Evolutionary conservation across 345 rosid genomes (phyloP).

Genomic region (Lepidium didymum): DNA sequence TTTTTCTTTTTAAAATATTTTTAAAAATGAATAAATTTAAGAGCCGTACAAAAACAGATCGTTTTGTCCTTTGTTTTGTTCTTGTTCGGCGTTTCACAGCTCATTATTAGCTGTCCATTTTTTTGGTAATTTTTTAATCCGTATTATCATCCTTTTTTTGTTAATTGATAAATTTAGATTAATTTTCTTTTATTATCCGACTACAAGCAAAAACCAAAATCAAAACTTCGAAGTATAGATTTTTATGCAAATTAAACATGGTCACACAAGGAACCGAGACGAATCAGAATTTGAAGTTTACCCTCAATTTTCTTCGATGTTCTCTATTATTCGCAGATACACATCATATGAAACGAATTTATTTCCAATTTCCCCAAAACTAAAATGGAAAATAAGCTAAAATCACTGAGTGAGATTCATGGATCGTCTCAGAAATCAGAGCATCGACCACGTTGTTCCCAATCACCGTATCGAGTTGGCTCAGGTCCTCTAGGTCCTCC

Average conservation of each 20-base stretch:
- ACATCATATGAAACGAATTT: background rate
- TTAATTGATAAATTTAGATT: background rate
- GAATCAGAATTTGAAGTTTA: background rate
- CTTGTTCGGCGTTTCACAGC: conserved; percentile 23
- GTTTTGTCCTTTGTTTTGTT: conserved; percentile 11
- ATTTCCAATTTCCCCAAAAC: background rate
- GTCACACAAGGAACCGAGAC: background rate
- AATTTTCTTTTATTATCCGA: background rate
- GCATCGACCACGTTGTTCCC: conserved; percentile 94
- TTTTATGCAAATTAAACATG: background rate
- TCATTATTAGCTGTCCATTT: conserved; percentile 19
- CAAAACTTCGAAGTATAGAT: background rate
- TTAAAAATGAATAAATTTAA: background rate
- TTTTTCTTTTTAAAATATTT: background rate
- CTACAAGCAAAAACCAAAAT: background rate
- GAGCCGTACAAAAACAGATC: conserved; percentile 30
- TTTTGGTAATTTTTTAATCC: background rate
- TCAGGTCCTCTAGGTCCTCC: conserved; percentile 89
- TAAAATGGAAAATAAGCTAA: background rate
- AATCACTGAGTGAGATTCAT: background rate
- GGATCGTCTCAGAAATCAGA: conserved; percentile 51
- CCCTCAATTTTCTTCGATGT: background rate
- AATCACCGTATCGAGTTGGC: conserved; percentile 92
- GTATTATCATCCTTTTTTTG: background rate
- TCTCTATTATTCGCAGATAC: background rate